A percentile compares a stretch with the other conserved stretches of the same genome.
Evolutionary conservation across 177 flowering plant genomes (phyloP).

Genomic region (Vitis hybrid): DNA sequence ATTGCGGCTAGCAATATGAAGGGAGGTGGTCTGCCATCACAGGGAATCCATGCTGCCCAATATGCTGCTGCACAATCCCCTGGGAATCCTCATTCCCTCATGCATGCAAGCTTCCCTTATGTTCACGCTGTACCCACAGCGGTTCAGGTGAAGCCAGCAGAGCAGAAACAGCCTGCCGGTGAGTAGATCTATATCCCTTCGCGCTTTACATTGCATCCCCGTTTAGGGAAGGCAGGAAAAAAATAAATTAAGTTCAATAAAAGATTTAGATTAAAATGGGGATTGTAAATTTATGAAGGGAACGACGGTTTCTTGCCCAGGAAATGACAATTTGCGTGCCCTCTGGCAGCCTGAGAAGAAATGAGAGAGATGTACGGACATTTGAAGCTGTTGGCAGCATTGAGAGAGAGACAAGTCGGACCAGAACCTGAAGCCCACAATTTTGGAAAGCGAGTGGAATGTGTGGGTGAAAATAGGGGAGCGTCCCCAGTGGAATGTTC

Average conservation of each 20-base stretch:
- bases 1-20: slow-evolving; percentile 46
- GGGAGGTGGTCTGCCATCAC: slow-evolving; percentile 40
- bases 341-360: slow-evolving; percentile 59
- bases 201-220: slow-evolving; percentile 13
- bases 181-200: slow-evolving; percentile 29
- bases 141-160: slow-evolving; percentile 68
- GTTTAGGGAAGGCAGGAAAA: background rate
- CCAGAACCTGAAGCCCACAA: slow-evolving; percentile 13
- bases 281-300: slow-evolving; percentile 23
- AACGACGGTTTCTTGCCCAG: slow-evolving; percentile 32
- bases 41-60: slow-evolving; percentile 47
- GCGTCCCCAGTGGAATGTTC: background rate
- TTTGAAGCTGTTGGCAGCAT: background rate
- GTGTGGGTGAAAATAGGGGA: slow-evolving; percentile 1
- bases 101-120: slow-evolving; percentile 35
- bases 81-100: slow-evolving; percentile 39
- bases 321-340: slow-evolving; percentile 45
- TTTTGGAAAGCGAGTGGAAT: slow-evolving; percentile 13
- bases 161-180: slow-evolving; percentile 85
- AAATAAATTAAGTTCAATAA: background rate
- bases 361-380: slow-evolving; percentile 13
- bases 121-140: slow-evolving; percentile 59
- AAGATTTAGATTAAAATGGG: slow-evolving; percentile 10
- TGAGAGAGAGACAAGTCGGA: background rate
- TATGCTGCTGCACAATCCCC: slow-evolving; percentile 46